Percentiles rank a stretch among this genome's conserved stretches.
These are phyloP conservation scores for Medicago arabica DNA, from an alignment of 306 rosid genomes.

Conservation along the genomic window DNA sequence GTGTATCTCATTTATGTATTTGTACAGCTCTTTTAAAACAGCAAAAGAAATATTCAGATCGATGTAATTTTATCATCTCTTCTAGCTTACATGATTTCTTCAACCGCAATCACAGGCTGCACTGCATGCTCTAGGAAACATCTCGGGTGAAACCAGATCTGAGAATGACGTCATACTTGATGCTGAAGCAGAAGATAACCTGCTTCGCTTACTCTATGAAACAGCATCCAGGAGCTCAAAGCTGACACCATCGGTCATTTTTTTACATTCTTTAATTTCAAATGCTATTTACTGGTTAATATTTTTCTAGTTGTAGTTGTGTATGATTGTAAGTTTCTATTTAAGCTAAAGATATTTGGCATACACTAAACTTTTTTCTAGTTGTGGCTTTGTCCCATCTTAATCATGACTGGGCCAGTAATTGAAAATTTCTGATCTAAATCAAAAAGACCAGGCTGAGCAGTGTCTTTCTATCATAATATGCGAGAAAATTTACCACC, in stretches of 20 bases:
- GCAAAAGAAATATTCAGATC: slow-evolving; percentile 6
- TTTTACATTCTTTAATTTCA: slow-evolving; percentile 33
- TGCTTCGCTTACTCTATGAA: slow-evolving; percentile 67
- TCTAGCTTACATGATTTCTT: slow-evolving; percentile 25
- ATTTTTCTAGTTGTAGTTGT: slow-evolving; percentile 3
- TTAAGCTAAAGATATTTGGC: slow-evolving; percentile 4
- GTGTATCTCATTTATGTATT: slow-evolving; percentile 2
- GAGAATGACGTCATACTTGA: slow-evolving; percentile 58
- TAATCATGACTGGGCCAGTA: slow-evolving; percentile 14
- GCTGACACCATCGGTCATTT: slow-evolving; percentile 79
- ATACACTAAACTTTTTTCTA: slow-evolving; percentile 1
- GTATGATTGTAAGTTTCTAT: slow-evolving; percentile 21
- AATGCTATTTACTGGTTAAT: slow-evolving; percentile 19
- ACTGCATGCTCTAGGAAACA: slow-evolving; percentile 85
- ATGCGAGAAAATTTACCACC: not conserved
- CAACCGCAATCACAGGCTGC: slow-evolving; percentile 69
- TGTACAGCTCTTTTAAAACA: not conserved
- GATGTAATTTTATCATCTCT: slow-evolving; percentile 20
- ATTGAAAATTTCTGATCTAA: slow-evolving; percentile 5
- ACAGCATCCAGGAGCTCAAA: slow-evolving; percentile 73
- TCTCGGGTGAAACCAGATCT: slow-evolving; percentile 74
- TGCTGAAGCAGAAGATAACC: slow-evolving; percentile 75
- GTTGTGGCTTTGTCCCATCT: slow-evolving; percentile 15
- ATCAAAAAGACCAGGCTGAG: not conserved
- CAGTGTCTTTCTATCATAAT: not conserved